A percentile compares a stretch with the other conserved stretches of the same genome.
These are phyloP conservation scores for Geranium rotundifolium DNA, from an alignment of 345 rosid genomes.

Conservation along the genomic window DNA sequence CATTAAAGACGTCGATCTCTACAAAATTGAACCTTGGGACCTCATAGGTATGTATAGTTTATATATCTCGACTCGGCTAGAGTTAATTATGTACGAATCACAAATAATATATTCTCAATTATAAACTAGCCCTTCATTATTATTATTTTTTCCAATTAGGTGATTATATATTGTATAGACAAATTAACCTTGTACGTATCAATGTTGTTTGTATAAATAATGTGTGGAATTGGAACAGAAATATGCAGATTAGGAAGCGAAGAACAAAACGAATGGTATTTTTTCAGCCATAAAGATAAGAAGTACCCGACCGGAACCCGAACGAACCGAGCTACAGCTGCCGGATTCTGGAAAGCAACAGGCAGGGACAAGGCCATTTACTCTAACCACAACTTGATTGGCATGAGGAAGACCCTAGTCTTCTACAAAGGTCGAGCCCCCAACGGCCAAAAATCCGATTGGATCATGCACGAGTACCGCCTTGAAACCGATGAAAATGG, in stretches of 20 bases:
- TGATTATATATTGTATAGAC: too few species aligned
- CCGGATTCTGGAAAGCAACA: slow-evolving; percentile 98
- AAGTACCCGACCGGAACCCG: slow-evolving; percentile 97
- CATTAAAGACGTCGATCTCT: too few species aligned
- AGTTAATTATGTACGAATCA: too few species aligned
- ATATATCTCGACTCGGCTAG: too few species aligned
- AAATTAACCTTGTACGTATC: background rate
- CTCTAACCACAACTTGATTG: slow-evolving; percentile 65
- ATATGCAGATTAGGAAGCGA: slow-evolving; percentile 73
- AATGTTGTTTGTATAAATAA: background rate
- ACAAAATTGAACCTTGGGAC: too few species aligned
- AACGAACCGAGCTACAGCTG: slow-evolving; percentile 90
- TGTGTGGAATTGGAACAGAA: slow-evolving; percentile 24
- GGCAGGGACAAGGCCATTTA: slow-evolving; percentile 95
- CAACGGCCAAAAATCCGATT: slow-evolving; percentile 83
- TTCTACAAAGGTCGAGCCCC: slow-evolving; percentile 95
- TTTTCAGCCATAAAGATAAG: slow-evolving; percentile 92
- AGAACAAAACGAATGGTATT: slow-evolving; percentile 92
- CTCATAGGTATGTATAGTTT: too few species aligned
- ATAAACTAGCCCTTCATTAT: too few species aligned
- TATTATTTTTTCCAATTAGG: too few species aligned
- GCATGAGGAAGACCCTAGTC: slow-evolving; percentile 94
- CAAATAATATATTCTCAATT: too few species aligned
- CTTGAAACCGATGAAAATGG: slow-evolving; percentile 90
- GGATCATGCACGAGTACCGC: slow-evolving; percentile 98